Evolutionary conservation across 495 filamentous ascomycete genomes (phyloP), one percentile per base, ranked within the genome.

Genomic region (Xylaria scruposa): DNA sequence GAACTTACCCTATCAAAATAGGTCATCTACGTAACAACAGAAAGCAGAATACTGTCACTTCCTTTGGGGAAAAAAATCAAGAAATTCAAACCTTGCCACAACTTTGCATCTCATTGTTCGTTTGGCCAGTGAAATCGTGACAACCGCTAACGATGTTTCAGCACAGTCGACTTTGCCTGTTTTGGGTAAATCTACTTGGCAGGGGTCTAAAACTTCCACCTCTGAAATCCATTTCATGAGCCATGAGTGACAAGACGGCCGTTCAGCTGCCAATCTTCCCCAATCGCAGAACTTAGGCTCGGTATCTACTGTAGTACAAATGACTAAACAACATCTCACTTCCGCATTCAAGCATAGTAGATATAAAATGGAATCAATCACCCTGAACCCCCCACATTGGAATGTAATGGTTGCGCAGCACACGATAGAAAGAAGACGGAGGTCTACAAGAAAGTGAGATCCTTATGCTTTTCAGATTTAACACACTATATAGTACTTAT

Each of bases 161-260:
- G 53, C 26, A 33, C 24, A 51, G 24, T 47, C 26, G 12, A 40
- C 31, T 59, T 51, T 51, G 40, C 60, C 40, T 36, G 13, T 54
- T 54, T 60, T 36, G 47, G 69, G 60, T 46, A 64, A 63, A 3
- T 29, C 47, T 71, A 71, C 69, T 60, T 65, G 47, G 40, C 69
- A 64, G 49, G 69, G 69, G 69, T 64, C 19, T 36, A 58, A 71
- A 71, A 58, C 69, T 58, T 71, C 61, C 12, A 21, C 68, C 67
- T 44, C n/a, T 42, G 6, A 26, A 33, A 19, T 6, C 3, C 24
- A 21, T 36, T n/a, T 19, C 33, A 10, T 59, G 0, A 19, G 26
- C 19, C 19, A 10, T 38, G 3, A 19, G 54, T n/a, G 31, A 38
- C 36, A 9, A 21, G 29, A 12, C 56, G 4, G 12, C 21, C 2